Evolutionary conservation across 305 asterid genomes (phyloP), one percentile per base, ranked within the genome.

Genomic region (Fraxinus angustifolia): DNA sequence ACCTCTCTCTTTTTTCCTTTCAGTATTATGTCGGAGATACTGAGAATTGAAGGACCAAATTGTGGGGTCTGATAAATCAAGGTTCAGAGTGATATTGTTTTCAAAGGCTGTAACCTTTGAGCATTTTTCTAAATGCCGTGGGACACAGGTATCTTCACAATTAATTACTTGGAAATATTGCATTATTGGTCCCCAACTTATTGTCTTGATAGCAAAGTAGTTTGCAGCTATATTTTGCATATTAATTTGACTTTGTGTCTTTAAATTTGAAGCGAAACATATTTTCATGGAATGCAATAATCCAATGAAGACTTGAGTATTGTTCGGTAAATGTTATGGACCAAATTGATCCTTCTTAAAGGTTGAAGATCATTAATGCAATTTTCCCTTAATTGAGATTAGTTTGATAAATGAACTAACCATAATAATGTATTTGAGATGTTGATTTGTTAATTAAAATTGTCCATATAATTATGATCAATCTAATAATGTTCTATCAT

Each of bases 61-160:
- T 14, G 85, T 81, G 83, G 87, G 87, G 85, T 79, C 83, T 67
- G 65, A 81, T 60, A 81, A 38, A 76, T 80, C 77, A 71, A 84
- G 79, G 35, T 60, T 72, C 35, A 19, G 36, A 80, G 82, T 80
- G 19, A 33, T 73, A 48, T 76, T 76, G 70, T 78, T 75, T 67
- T 65, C 79, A 35, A 28, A 40, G 67, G 30, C n/a, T 28, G 19
- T 67, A 28, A 67, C 19, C 34, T 42, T 73, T 35, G 73, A n/a
- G 71, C 78, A 50, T 79, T 85, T 85, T 72, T 73, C 40, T 80
- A 77, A 42, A 82, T 65, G 28, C 58, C 42, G 80, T 83, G 85
- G 88, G 88, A 79, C 88, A 85, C 17, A 23, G 58, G 82, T 34
- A 85, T 85, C 86, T 76, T 23, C n/a, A 56, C 79, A 73, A 48